A percentile compares a stretch with the other conserved stretches of the same genome.
These are phyloP conservation scores for Trypanosoma brucei DNA, from an alignment of 208 protist genomes.

Conservation along the genomic window DNA sequence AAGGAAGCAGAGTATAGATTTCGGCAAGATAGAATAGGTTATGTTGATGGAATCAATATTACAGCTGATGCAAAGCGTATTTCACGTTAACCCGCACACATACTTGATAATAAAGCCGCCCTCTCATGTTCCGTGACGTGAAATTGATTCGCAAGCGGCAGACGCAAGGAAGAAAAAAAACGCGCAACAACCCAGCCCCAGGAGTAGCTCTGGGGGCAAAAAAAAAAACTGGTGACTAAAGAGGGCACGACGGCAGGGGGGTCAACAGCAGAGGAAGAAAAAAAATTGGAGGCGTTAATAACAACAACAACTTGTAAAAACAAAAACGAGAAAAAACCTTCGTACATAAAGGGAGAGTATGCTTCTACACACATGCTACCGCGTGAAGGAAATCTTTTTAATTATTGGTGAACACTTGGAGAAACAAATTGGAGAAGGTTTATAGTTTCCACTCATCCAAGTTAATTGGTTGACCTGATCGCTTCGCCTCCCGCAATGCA, in stretches of 20 bases:
- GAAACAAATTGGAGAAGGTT: constrained; percentile 8
- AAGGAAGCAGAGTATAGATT: too few relatives aligned
- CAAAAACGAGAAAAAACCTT: constrained; percentile 2
- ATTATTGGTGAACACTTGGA: constrained; percentile 2
- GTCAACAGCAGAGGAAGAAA: neutral
- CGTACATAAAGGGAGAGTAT: too few relatives aligned
- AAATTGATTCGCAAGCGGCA: too few relatives aligned
- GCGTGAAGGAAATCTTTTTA: constrained; percentile 6
- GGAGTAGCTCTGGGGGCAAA: neutral
- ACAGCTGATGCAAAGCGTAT: too few relatives aligned
- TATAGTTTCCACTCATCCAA: constrained; percentile 80
- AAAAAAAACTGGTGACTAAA: constrained; percentile 3
- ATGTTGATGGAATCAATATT: too few relatives aligned
- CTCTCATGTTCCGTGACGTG: too few relatives aligned
- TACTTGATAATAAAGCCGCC: too few relatives aligned
- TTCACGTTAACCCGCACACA: too few relatives aligned
- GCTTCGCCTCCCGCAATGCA: constrained; percentile 71
- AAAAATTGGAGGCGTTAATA: neutral
- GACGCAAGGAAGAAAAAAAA: constrained; percentile 3
- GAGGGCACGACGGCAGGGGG: neutral
- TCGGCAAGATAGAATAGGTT: too few relatives aligned
- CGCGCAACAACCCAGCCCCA: neutral
- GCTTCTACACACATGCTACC: neutral
- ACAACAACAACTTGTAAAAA: neutral
- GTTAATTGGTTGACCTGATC: constrained; percentile 71